Percentiles rank a stretch among this genome's conserved stretches.
Conservation (phyloP, 495 filamentous ascomycete genomes). For the Pseudevernia furfuracea region DNA sequence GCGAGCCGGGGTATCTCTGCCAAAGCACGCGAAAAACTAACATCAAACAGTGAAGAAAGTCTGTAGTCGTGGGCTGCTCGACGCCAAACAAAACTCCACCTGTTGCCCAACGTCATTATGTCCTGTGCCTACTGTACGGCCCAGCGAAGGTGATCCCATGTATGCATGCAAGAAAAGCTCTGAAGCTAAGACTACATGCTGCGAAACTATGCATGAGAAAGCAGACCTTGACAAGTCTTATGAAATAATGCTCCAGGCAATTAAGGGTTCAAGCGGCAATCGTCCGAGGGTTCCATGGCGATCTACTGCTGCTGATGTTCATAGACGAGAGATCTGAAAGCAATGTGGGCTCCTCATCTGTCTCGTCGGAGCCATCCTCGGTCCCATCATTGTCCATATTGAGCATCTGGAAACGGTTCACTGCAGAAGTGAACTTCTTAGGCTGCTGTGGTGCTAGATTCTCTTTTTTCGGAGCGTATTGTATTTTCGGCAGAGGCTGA, state of each 20-base stretch:
- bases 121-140: not conserved
- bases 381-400: constrained; percentile 45
- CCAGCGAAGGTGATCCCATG: not conserved
- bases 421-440: constrained; percentile 32
- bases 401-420: constrained; percentile 61
- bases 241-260: not conserved
- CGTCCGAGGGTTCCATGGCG: constrained; percentile 22
- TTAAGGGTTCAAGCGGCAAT: constrained; percentile 17
- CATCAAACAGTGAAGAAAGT: not conserved
- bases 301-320: constrained; percentile 17
- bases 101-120: not conserved
- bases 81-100: not conserved
- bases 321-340: constrained; percentile 19
- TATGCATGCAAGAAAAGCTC: not conserved
- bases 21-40: constrained; percentile 17
- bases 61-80: not conserved
- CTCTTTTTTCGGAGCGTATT: constrained; percentile 31
- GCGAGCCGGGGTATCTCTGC: constrained; percentile 21
- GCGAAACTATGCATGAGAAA: not conserved
- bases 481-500: constrained; percentile 43
- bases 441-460: constrained; percentile 23
- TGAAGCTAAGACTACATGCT: not conserved
- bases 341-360: constrained; percentile 12
- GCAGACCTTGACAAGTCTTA: not conserved
- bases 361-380: constrained; percentile 25